phyloP scores from a whole-genome alignment of 2,329 filamentous ascomycete genomes.

The Colletotrichum agaves region DNA sequence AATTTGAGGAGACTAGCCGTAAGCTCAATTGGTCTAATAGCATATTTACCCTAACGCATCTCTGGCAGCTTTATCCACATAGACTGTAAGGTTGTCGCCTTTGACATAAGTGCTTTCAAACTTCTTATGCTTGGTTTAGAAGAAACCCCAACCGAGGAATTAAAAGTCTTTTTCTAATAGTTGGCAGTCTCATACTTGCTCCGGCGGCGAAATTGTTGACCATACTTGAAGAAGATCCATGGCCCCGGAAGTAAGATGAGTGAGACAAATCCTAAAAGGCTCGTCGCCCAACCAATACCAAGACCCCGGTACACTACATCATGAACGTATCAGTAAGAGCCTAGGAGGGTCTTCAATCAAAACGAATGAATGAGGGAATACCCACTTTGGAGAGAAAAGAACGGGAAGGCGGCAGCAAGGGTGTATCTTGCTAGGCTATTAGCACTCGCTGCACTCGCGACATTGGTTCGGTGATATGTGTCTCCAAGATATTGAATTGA shows the following conservation, averaged over 20 bases:
- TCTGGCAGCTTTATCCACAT: background rate
- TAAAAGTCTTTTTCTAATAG: background rate
- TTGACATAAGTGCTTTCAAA: background rate
- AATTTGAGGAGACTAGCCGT: background rate
- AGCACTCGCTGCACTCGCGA: background rate
- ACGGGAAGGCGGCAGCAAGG: background rate
- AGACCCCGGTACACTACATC: background rate
- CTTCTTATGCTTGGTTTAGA: background rate
- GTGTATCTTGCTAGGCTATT: background rate
- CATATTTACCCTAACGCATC: background rate
- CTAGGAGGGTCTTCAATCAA: background rate
- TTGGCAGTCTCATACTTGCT: background rate
- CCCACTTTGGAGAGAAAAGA: background rate
- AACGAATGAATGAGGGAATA: background rate
- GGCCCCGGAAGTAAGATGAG: background rate
- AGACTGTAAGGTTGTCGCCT: background rate
- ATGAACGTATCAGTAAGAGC: background rate
- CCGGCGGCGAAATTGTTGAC: background rate
- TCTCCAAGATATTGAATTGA: background rate
- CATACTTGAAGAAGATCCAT: background rate
- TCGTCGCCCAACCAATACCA: background rate
- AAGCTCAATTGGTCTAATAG: background rate
- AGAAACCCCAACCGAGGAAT: background rate
- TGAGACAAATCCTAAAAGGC: background rate
- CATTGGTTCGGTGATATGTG: background rate